A percentile compares a stretch with the other conserved stretches of the same genome.
Conservation (phyloP, 768 basidiomycete genomes). For the Mycena albidolilacea region DNA sequence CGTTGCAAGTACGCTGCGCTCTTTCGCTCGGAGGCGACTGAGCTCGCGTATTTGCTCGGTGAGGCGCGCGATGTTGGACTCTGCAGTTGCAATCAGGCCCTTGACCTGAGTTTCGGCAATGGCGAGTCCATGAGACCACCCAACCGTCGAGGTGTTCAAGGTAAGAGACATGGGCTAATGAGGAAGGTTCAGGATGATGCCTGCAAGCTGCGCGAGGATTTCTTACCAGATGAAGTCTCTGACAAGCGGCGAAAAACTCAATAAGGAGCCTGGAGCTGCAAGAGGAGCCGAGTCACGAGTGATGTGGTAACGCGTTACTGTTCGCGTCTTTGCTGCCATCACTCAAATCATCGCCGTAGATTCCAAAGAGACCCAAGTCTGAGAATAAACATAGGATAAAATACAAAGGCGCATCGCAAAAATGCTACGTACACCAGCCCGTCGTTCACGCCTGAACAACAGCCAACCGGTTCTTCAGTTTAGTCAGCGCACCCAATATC, state of each 20-base stretch:
- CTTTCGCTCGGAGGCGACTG: conserved; percentile 1
- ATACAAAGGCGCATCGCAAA: background rate
- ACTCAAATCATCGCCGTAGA: background rate
- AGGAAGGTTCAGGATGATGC: background rate
- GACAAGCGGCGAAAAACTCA: too few relatives aligned
- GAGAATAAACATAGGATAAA: background rate
- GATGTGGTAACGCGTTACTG: background rate
- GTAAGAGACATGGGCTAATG: background rate
- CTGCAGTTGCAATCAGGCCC: conserved; percentile 22
- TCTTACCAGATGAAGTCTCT: background rate
- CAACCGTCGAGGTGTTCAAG: background rate
- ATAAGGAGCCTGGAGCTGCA: too few relatives aligned
- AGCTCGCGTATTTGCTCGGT: conserved; percentile 13
- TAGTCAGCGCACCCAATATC: conserved; percentile 60
- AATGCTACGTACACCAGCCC: background rate
- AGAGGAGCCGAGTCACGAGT: too few relatives aligned
- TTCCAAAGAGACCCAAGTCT: background rate
- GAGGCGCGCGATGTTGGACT: conserved; percentile 31
- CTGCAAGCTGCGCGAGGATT: background rate
- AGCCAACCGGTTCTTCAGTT: conserved; percentile 37
- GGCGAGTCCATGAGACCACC: conserved; percentile 12
- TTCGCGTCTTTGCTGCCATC: too few relatives aligned
- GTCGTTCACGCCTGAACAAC: conserved; percentile 1
- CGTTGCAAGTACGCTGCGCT: conserved; percentile 12
- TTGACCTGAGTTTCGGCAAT: conserved; percentile 28